Percentiles rank a stretch among this genome's conserved stretches.
Conservation (phyloP, 2,329 filamentous ascomycete species). For the Phialophora macrospora region DNA sequence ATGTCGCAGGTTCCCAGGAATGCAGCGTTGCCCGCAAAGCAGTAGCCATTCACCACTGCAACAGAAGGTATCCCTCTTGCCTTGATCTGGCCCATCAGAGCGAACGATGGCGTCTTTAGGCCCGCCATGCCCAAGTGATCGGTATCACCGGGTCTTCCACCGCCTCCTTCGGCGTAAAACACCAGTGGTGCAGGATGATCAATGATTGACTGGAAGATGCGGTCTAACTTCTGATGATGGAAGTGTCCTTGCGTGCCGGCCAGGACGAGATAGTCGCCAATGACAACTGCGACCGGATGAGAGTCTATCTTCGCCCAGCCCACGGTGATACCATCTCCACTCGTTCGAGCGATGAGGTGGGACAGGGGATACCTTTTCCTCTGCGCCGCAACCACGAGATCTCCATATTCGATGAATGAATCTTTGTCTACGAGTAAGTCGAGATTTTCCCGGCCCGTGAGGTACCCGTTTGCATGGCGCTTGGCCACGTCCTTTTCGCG, state of each 20-base stretch:
- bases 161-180: conserved; percentile 34
- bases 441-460: conserved; percentile 33
- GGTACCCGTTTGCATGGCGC: conserved; percentile 33
- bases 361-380: conserved; percentile 32
- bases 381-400: conserved; percentile 33
- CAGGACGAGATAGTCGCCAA: conserved; percentile 34
- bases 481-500: conserved; percentile 33
- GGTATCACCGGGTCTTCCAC: conserved; percentile 33
- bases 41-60: conserved; percentile 34
- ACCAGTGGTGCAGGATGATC: conserved; percentile 34
- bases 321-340: conserved; percentile 34
- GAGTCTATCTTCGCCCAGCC: conserved; percentile 33
- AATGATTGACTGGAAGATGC: conserved; percentile 35
- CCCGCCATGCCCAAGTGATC: conserved; percentile 32
- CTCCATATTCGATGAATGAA: conserved; percentile 32
- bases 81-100: conserved; percentile 33
- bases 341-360: conserved; percentile 34
- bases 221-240: conserved; percentile 34
- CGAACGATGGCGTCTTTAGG: conserved; percentile 33
- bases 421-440: conserved; percentile 33
- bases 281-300: conserved; percentile 33
- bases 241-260: conserved; percentile 35
- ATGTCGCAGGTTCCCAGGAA: conserved; percentile 35
- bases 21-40: conserved; percentile 35
- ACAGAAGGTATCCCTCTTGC: conserved; percentile 34